Evolutionary conservation across 202 grass and related monocot species (phyloP), one percentile per base, ranked within the genome.

Genomic region (Bolboschoenoplectus hybrid): DNA sequence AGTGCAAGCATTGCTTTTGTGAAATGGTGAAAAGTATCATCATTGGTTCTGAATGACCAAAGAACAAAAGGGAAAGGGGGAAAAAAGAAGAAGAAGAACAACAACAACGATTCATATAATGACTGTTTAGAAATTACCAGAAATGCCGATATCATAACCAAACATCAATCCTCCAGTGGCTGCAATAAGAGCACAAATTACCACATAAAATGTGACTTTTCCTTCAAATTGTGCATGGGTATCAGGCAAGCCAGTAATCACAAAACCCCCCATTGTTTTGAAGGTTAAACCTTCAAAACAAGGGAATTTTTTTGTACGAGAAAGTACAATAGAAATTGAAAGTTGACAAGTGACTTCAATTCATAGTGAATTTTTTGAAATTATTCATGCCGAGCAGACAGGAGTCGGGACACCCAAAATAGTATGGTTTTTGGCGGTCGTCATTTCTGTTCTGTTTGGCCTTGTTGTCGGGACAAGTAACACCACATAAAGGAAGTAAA

Each of bases 141-240:
- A 93, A 57, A 93, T 88, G 69, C 92, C 92, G 43, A 93, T 62
- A 84, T 93, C 89, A 52, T 93, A 93, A n/a, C 92, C 64, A 45
- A 85, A 85, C 83, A 85, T 85, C 14, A 85, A 32, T 45, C 83
- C 83, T 44, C 83, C 83, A 3, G 36, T 85, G 36, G 68, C 83
- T 0, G 83, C 83, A 43, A 85, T 75, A 56, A 85, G 6, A 0
- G 36, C 44, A 63, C 46, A 85, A 47, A 57, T 0, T 60, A 85
- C 20, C 68, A 74, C 39, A 55, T 70, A 70, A 26, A 71, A 16
- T 16, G 83, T 85, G 68, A 85, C 11, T 61, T 74, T 71, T 17
- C 47, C 83, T 71, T 85, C 83, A 32, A 85, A 85, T 74, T 85
- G 7, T 20, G 68, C 10, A 9, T 80, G 52, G 35, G 3, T 40